Percentiles rank a stretch among this genome's conserved stretches.
phyloP scores from a whole-genome alignment of 1,284 basidiomycete species.

The Cryptococcus jaspeensis region DNA sequence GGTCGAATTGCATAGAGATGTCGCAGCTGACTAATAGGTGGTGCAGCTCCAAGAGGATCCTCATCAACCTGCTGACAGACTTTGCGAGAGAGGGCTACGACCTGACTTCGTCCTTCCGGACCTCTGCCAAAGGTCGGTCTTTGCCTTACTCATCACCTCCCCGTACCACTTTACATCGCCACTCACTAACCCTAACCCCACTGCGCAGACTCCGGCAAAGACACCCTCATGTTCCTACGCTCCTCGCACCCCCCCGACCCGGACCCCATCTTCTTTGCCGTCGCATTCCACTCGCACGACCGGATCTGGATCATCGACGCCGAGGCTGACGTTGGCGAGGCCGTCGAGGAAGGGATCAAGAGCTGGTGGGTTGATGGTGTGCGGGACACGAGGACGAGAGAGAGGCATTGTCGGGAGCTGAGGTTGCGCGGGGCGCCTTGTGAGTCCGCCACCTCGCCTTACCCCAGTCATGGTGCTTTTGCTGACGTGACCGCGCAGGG shows the following conservation, averaged over 20 bases:
- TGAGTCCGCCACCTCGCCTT: constrained; percentile 17
- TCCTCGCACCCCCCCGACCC: constrained; percentile 37
- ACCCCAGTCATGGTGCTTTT: neutral
- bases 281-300: constrained; percentile 44
- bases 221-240: constrained; percentile 40
- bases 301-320: constrained; percentile 50
- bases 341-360: constrained; percentile 46
- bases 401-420: constrained; percentile 47
- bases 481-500: constrained; percentile 19
- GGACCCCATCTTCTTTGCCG: constrained; percentile 45
- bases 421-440: constrained; percentile 42
- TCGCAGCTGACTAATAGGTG: constrained; percentile 9
- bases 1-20: neutral
- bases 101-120: constrained; percentile 38
- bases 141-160: neutral
- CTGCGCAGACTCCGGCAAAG: constrained; percentile 44
- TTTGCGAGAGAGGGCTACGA: constrained; percentile 41
- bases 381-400: constrained; percentile 40
- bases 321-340: constrained; percentile 45
- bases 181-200: constrained; percentile 5
- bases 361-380: constrained; percentile 44
- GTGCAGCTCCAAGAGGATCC: constrained; percentile 38
- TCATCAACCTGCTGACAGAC: constrained; percentile 43
- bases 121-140: constrained; percentile 40
- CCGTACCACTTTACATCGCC: neutral